Evolutionary conservation across 2,329 filamentous ascomycete genomes (phyloP).

Genomic region (Colletotrichum orchidophilum): DNA sequence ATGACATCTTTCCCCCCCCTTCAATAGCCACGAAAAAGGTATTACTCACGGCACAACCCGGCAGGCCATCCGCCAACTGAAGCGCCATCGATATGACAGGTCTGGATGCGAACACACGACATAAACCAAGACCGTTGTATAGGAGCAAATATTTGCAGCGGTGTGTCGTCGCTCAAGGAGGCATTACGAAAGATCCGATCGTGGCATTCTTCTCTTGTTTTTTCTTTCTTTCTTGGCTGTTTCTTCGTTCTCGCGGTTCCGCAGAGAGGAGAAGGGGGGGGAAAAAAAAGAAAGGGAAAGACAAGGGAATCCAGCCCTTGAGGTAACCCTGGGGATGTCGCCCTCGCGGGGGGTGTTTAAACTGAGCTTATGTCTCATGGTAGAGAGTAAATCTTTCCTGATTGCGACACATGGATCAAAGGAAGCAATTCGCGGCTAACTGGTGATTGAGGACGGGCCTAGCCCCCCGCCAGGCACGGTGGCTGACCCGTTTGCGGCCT

Average conservation of each 20-base stretch:
- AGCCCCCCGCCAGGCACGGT: background rate
- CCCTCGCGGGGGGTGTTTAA: background rate
- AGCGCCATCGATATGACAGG: background rate
- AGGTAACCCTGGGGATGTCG: fast-evolving
- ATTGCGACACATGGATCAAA: background rate
- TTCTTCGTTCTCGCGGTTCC: background rate
- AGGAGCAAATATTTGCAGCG: background rate
- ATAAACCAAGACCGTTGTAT: background rate
- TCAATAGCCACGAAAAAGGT: background rate
- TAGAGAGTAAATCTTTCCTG: background rate
- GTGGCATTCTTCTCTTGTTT: background rate
- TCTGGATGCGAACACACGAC: background rate
- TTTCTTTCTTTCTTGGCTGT: background rate
- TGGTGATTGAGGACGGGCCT: background rate
- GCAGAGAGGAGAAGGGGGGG: background rate
- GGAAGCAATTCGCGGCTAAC: background rate
- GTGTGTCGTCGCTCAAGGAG: background rate
- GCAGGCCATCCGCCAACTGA: conserved; percentile 2
- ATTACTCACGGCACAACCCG: conserved; percentile 21
- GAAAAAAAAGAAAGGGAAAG: too few species aligned
- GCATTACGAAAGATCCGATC: background rate
- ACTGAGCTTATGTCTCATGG: background rate
- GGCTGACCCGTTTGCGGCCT: background rate
- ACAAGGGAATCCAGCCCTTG: too few species aligned
- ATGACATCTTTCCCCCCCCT: background rate